Evolutionary conservation across 164 flowering plant genomes (phyloP), one percentile per base, ranked within the genome.

Genomic region (Protea cynaroides): DNA sequence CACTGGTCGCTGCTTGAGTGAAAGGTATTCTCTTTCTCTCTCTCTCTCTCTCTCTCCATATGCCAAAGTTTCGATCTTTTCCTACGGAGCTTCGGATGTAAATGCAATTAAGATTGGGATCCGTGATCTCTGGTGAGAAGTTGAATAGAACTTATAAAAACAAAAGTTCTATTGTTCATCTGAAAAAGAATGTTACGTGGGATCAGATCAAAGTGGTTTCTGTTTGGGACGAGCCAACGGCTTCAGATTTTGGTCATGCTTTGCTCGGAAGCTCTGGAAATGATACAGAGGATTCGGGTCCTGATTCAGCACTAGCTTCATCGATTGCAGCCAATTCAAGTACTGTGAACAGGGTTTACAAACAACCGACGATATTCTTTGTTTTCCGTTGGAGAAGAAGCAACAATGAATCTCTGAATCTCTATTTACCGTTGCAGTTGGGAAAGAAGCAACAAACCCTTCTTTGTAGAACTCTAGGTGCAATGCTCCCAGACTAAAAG

Each of bases 241-340:
- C 83, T 3, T 86, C 99, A 0, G 85, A 84, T 69, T 91, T 87
- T 37, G 97, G 97, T 18, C 90, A 91, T 67, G 82, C 86, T 22
- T 43, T 85, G 60, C 56, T 91, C 36, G 44, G 49, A 14, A 56
- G 62, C 25, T 23, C 23, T 43, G 21, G 58, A 10, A 72, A 74
- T 61, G 69, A 37, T 44, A 63, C 72, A 11, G 65, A 57, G 11
- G 61, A 53, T 49, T 25, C 52, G 37, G 63, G 62, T 43, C 63
- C 69, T 7, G 53, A 50, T 51, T 46, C 59, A 61, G 65, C 79
- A 1, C 83, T 83, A 23, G 18, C 67, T 1, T 79, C 82, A 2
- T 59, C 73, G 1, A 51, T 14, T 25, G 71, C 40, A 6, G 60
- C 38, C 1, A 49, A 23, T 49, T 13, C 24, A 5, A 29, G 34